Percentiles rank a stretch among this genome's conserved stretches.
These are phyloP conservation scores for Quercus gilva DNA, from an alignment of 306 rosid genomes.

Conservation along the genomic window DNA sequence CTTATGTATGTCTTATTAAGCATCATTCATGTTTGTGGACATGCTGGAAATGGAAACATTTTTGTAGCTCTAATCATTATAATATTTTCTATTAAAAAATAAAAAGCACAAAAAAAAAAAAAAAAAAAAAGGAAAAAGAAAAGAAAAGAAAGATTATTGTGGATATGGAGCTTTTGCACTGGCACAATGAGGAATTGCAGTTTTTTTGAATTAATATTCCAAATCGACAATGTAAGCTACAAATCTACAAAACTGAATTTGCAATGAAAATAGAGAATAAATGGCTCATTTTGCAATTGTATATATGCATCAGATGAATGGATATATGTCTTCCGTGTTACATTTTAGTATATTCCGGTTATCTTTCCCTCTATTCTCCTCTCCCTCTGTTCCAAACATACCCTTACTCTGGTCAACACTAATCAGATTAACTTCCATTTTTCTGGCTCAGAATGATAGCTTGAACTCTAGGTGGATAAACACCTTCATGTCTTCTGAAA, in stretches of 20 bases:
- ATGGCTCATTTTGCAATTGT: background rate
- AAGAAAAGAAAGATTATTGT: background rate
- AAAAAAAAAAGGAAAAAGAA: too few species aligned
- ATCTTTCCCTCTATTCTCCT: too few species aligned
- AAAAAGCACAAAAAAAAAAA: too few species aligned
- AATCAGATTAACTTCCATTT: background rate
- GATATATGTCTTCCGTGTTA: too few species aligned
- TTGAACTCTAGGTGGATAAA: background rate
- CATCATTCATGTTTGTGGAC: too few species aligned
- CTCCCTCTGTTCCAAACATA: too few species aligned
- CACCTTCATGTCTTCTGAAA: constrained; percentile 54
- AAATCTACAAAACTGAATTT: background rate
- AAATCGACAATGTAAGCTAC: background rate
- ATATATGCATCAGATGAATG: too few species aligned
- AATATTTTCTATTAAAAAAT: too few species aligned
- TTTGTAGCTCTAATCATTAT: too few species aligned
- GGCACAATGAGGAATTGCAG: background rate
- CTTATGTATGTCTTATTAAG: background rate
- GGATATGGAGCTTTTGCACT: background rate
- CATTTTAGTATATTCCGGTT: too few species aligned
- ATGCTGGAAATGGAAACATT: too few species aligned
- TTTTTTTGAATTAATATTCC: background rate
- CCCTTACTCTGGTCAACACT: background rate
- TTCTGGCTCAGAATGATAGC: background rate
- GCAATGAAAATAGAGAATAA: background rate